These are phyloP conservation scores for Globisporangium okanoganense DNA, from an alignment of 352 stramenopile genomes.

Conservation along the genomic window DNA sequence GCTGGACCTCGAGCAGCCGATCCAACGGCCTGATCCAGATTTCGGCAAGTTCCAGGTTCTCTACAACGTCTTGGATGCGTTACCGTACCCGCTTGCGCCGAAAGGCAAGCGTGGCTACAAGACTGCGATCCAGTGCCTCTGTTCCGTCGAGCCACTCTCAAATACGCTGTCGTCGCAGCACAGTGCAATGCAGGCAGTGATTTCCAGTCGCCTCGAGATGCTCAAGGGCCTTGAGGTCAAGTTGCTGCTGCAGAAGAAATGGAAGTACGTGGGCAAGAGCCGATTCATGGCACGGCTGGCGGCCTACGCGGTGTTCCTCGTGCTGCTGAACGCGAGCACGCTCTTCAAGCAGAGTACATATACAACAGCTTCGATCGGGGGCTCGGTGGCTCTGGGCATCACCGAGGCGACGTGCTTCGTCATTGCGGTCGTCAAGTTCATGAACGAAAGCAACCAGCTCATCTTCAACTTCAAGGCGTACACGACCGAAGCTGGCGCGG, in stretches of 20 bases:
- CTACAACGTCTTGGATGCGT: slow-evolving; percentile 11
- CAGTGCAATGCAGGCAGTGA: slow-evolving; percentile 20
- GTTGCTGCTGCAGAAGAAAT: slow-evolving; percentile 54
- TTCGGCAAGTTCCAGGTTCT: slow-evolving; percentile 20
- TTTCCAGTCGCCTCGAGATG: slow-evolving; percentile 46
- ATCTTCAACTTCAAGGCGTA: slow-evolving; percentile 38
- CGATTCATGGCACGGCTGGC: slow-evolving; percentile 38
- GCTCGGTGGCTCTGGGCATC: slow-evolving; percentile 25
- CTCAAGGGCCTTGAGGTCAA: slow-evolving; percentile 51
- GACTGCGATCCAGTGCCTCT: slow-evolving; percentile 58
- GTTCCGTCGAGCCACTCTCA: slow-evolving; percentile 45
- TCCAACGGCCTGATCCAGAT: slow-evolving; percentile 17
- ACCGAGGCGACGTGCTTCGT: slow-evolving; percentile 26
- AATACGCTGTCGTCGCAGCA: slow-evolving; percentile 26
- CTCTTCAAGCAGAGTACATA: slow-evolving; percentile 41
- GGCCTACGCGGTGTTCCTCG: slow-evolving; percentile 34
- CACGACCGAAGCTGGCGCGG: slow-evolving; percentile 36
- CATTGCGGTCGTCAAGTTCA: slow-evolving; percentile 39
- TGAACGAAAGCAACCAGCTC: slow-evolving; percentile 51
- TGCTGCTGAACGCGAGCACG: slow-evolving; percentile 41
- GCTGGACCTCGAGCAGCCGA: slow-evolving; percentile 50
- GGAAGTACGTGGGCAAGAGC: slow-evolving; percentile 52
- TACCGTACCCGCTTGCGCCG: slow-evolving; percentile 33
- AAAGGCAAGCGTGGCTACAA: slow-evolving; percentile 30
- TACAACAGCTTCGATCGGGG: slow-evolving; percentile 7